These are phyloP conservation scores for Cyphellophora europaea DNA, from an alignment of 2,329 filamentous ascomycete genomes.

Conservation along the genomic window DNA sequence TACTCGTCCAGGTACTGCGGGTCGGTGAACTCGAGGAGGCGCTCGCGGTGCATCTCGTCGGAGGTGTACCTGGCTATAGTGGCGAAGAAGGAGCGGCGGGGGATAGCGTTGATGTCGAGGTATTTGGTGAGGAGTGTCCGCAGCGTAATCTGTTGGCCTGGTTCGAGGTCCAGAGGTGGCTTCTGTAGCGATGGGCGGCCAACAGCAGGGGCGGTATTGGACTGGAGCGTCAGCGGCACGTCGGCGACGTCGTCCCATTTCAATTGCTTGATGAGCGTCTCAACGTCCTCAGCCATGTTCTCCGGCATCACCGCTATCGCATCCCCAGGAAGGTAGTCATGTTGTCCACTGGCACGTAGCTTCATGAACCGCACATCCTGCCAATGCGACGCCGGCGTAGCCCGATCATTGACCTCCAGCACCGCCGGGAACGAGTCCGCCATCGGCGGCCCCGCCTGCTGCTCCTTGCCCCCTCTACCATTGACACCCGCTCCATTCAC, in stretches of 20 bases:
- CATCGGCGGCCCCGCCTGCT: constrained; percentile 46
- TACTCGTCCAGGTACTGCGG: constrained; percentile 79
- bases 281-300: constrained; percentile 75
- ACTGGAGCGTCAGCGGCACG: constrained; percentile 37
- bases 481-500: background rate
- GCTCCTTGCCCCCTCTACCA: background rate
- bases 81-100: constrained; percentile 76
- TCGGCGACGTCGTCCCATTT: constrained; percentile 69
- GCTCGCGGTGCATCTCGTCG: constrained; percentile 65
- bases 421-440: constrained; percentile 47
- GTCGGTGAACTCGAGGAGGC: constrained; percentile 73
- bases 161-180: constrained; percentile 24
- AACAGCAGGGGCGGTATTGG: background rate
- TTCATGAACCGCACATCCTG: constrained; percentile 84
- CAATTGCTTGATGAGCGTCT: constrained; percentile 69
- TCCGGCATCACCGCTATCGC: constrained; percentile 76
- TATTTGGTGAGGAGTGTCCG: constrained; percentile 70
- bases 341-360: constrained; percentile 38
- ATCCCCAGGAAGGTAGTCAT: constrained; percentile 61
- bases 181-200: background rate
- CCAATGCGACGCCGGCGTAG: constrained; percentile 73
- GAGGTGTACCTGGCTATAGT: constrained; percentile 66
- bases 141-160: constrained; percentile 45
- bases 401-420: constrained; percentile 56
- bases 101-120: constrained; percentile 83